Conservation (phyloP, 192 early-diverging fungal genomes). For the Rhizoclosmatium globosum region DNA sequence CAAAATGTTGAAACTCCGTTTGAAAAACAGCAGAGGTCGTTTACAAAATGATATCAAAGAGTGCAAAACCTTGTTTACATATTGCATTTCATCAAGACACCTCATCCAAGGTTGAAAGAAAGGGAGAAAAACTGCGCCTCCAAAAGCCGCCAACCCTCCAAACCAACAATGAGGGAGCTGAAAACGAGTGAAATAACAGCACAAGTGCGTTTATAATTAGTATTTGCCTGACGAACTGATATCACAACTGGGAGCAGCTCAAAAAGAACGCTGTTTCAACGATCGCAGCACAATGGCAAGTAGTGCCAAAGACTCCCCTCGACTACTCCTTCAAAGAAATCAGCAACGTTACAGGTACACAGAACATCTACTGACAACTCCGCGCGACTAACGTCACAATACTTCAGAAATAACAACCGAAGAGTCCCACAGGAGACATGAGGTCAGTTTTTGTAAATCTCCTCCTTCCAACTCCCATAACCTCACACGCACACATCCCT, state of each 20-base stretch:
- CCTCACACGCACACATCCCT: background rate
- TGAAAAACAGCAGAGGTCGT: too few species aligned
- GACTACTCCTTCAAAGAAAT: constrained; percentile 35
- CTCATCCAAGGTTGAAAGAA: too few species aligned
- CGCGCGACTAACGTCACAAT: background rate
- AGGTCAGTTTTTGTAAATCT: constrained; percentile 2
- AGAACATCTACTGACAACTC: background rate
- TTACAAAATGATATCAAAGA: too few species aligned
- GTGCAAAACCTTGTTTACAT: too few species aligned
- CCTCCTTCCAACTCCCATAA: background rate
- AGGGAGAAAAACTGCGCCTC: too few species aligned
- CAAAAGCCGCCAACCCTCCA: too few species aligned
- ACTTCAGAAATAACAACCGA: constrained; percentile 12
- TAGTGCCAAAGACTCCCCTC: constrained; percentile 24
- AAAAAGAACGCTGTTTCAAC: background rate
- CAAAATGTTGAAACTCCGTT: too few species aligned
- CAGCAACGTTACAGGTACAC: background rate
- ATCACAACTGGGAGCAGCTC: background rate
- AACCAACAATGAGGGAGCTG: too few species aligned
- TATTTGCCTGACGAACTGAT: too few species aligned
- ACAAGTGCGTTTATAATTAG: too few species aligned
- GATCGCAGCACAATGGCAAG: constrained; percentile 25
- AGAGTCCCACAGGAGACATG: constrained; percentile 17
- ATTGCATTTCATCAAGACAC: too few species aligned
- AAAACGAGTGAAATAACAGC: too few species aligned